Evolutionary conservation across 176 grass and related monocot genomes (phyloP).

Genomic region (Oryza punctata): DNA sequence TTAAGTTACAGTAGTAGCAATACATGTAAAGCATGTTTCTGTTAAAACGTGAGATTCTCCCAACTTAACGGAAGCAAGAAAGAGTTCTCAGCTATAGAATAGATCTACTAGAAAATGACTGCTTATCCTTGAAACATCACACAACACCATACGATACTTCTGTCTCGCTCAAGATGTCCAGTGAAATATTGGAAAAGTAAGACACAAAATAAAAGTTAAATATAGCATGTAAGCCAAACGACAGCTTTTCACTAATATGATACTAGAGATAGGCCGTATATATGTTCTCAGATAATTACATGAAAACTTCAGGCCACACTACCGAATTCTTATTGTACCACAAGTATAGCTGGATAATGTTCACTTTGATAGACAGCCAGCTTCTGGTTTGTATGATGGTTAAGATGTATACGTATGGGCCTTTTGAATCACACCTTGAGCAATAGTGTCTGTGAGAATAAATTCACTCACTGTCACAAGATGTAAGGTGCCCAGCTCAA

Average conservation of each 20-base stretch:
- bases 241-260: conserved; percentile 30
- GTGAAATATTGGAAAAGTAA: conserved; percentile 21
- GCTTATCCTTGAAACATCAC: conserved; percentile 33
- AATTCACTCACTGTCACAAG: conserved; percentile 56
- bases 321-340: conserved; percentile 28
- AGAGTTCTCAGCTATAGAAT: conserved; percentile 2
- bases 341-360: conserved; percentile 35
- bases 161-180: conserved; percentile 21
- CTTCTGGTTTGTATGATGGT: conserved; percentile 61
- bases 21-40: neutral
- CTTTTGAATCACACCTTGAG: conserved; percentile 66
- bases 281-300: conserved; percentile 28
- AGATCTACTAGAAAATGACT: conserved; percentile 27
- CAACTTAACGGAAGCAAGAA: conserved; percentile 5
- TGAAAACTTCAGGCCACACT: conserved; percentile 37
- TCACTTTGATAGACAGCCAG: conserved; percentile 14
- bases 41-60: conserved; percentile 21
- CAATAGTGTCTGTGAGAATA: conserved; percentile 24
- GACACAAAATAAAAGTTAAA: neutral
- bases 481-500: conserved; percentile 59
- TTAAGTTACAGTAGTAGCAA: neutral
- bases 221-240: conserved; percentile 32
- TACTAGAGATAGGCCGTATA: conserved; percentile 19
- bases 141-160: conserved; percentile 16
- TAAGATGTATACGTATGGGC: conserved; percentile 59